Conservation (phyloP, 2,329 filamentous ascomycete species). For the Graphiopsis chlorocephala region DNA sequence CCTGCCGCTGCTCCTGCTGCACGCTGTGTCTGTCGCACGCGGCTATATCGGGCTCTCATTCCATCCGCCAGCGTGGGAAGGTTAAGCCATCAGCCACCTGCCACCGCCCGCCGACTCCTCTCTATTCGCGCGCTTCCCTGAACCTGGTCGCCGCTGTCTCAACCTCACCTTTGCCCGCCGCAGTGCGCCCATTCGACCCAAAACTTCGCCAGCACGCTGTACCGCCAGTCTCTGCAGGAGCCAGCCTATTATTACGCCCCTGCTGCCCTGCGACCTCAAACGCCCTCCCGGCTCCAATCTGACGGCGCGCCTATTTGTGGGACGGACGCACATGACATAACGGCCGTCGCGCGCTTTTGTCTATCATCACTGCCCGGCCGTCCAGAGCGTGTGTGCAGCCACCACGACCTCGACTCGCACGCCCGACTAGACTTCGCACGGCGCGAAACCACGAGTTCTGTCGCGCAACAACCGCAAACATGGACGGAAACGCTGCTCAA, state of each 20-base stretch:
- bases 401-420: constrained; percentile 17
- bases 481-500: constrained; percentile 45
- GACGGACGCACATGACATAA: constrained; percentile 23
- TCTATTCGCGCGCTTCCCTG: not conserved
- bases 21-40: not conserved
- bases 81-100: constrained; percentile 6
- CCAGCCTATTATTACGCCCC: not conserved
- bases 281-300: not conserved
- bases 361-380: constrained; percentile 16
- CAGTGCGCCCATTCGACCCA: constrained; percentile 10
- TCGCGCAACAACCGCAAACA: constrained; percentile 27
- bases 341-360: constrained; percentile 3
- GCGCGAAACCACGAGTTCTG: not conserved
- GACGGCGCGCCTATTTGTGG: constrained; percentile 11
- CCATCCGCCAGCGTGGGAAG: not conserved
- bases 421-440: constrained; percentile 13
- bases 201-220: not conserved
- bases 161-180: constrained; percentile 12
- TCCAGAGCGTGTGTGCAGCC: constrained; percentile 16
- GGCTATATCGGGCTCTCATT: not conserved
- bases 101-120: not conserved
- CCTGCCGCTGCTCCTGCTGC: not conserved
- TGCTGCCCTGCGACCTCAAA: not conserved
- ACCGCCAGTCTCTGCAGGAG: constrained; percentile 9
- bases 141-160: constrained; percentile 8